Percentiles rank a stretch among this genome's conserved stretches.
Evolutionary conservation across 2,329 filamentous ascomycete genomes (phyloP).

Genomic region (Beauveria medogensis): DNA sequence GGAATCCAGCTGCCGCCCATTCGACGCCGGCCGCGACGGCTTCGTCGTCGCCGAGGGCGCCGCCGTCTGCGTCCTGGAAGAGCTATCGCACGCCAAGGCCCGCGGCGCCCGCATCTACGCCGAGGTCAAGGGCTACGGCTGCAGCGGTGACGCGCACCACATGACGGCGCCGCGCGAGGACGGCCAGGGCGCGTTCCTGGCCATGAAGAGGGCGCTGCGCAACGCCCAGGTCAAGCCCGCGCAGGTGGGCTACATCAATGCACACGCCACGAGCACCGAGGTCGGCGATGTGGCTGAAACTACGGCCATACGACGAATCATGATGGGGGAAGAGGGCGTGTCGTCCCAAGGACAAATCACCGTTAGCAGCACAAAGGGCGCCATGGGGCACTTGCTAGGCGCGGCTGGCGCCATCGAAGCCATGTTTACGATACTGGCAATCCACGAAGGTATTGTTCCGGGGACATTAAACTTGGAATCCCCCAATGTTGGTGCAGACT

Average conservation of each 20-base stretch:
- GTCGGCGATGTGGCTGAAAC: conserved; percentile 88
- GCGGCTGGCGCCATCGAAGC: conserved; percentile 88
- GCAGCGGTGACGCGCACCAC: conserved; percentile 84
- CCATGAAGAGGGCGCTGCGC: conserved; percentile 77
- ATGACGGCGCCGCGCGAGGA: conserved; percentile 84
- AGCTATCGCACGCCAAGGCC: conserved; percentile 75
- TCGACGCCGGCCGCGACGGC: conserved; percentile 69
- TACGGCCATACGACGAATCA: conserved; percentile 66
- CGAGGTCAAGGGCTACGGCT: conserved; percentile 81
- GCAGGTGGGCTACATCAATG: conserved; percentile 85
- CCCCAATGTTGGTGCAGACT: conserved; percentile 59
- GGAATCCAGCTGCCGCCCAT: conserved; percentile 68
- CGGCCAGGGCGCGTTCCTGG: conserved; percentile 70
- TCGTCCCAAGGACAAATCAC: conserved; percentile 57
- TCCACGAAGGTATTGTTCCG: conserved; percentile 76
- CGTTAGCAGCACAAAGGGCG: conserved; percentile 89
- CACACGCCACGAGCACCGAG: conserved; percentile 82
- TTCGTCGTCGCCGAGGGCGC: conserved; percentile 94
- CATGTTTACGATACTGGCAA: conserved; percentile 71
- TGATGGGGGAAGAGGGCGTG: conserved; percentile 66
- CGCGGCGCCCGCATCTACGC: conserved; percentile 80
- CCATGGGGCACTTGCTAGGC: conserved; percentile 83
- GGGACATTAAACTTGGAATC: conserved; percentile 77
- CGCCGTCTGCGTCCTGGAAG: conserved; percentile 80
- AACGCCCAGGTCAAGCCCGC: conserved; percentile 61